Conservation (phyloP, 2,329 filamentous ascomycete genomes). For the Teratosphaeria destructans region DNA sequence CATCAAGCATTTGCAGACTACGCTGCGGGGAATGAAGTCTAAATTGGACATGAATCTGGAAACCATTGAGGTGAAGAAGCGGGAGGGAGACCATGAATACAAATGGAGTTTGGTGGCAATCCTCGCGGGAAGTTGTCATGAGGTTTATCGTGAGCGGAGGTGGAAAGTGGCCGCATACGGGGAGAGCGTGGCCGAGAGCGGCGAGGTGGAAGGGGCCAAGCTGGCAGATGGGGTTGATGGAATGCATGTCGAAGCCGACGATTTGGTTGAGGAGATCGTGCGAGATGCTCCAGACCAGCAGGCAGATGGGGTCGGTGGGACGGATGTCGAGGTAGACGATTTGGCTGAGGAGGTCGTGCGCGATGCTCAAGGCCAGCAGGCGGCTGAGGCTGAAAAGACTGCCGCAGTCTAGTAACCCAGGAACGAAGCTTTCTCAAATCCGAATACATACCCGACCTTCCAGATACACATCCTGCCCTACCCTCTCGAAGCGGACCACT, state of each 20-base stretch:
- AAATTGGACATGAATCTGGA: constrained; percentile 10
- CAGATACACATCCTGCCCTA: too few relatives aligned
- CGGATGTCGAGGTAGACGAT: not conserved
- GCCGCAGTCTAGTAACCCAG: not conserved
- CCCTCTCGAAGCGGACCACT: too few relatives aligned
- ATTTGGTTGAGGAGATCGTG: not conserved
- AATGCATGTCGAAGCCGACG: not conserved
- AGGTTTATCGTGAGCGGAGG: constrained; percentile 14
- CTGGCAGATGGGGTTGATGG: not conserved
- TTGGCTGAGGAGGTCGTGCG: not conserved
- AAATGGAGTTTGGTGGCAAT: constrained; percentile 8
- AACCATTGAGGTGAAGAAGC: not conserved
- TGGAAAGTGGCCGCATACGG: constrained; percentile 17
- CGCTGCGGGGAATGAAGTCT: constrained; percentile 23
- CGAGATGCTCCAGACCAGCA: not conserved
- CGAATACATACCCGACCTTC: too few relatives aligned
- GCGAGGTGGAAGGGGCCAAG: not conserved
- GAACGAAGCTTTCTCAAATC: not conserved
- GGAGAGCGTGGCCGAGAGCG: not conserved
- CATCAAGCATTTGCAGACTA: constrained; percentile 41
- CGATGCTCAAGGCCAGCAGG: not conserved
- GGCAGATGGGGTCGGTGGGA: not conserved
- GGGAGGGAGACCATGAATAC: not conserved
- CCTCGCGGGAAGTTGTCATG: constrained; percentile 21
- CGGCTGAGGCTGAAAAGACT: not conserved